phyloP scores from a whole-genome alignment of 192 early-diverging fungal genomes.

The Umbelopsis vinacea region DNA sequence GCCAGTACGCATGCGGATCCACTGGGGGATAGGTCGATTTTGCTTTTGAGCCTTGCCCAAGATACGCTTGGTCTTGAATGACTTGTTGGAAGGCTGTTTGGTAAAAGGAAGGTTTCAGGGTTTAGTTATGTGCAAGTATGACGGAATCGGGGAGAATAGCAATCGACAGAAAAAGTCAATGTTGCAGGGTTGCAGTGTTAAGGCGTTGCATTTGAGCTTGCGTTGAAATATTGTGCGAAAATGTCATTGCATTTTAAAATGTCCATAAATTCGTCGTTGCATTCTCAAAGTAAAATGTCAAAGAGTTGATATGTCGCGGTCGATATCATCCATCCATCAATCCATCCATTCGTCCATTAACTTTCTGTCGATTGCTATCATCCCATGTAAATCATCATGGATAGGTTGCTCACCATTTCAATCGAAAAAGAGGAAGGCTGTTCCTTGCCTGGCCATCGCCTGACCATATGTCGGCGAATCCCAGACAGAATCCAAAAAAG shows the following conservation, averaged over 20 bases:
- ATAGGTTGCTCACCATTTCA: conserved; percentile 17
- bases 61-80: conserved; percentile 95
- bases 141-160: not conserved
- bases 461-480: not conserved
- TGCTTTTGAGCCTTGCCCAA: conserved; percentile 99
- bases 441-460: not conserved
- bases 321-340: conserved; percentile 12
- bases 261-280: not conserved
- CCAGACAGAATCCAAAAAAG: too few relatives aligned
- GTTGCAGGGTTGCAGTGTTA: not conserved
- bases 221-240: too few relatives aligned
- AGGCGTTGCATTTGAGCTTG: not conserved
- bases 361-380: conserved; percentile 25
- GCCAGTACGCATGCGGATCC: conserved; percentile 95
- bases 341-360: conserved; percentile 32
- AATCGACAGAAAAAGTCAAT: not conserved
- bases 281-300: not conserved
- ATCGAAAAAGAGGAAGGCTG: conserved; percentile 24
- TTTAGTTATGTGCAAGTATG: not conserved
- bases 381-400: conserved; percentile 10
- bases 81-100: conserved; percentile 94
- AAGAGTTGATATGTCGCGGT: not conserved
- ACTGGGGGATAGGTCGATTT: conserved; percentile 97
- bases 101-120: not conserved
- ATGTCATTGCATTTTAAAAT: not conserved